Percentiles rank a stretch among this genome's conserved stretches.
phyloP scores from a whole-genome alignment of 805 yeast species.

The Monosporozyma yasuniensis region DNA sequence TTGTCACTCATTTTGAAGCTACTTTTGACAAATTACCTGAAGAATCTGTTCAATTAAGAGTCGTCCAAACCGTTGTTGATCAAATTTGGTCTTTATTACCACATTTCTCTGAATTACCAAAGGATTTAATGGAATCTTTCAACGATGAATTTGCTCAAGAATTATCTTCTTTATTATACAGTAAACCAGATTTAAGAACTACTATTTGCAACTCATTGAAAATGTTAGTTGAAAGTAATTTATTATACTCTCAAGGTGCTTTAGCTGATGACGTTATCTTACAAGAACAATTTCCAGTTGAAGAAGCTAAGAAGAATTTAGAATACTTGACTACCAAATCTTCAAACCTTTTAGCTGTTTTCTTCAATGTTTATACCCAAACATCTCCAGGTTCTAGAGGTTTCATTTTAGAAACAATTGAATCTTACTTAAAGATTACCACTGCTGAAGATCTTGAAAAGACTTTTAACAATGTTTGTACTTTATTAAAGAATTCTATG shows the following conservation, averaged over 20 bases:
- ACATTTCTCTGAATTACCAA: conserved; percentile 78
- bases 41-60: conserved; percentile 61
- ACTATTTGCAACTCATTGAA: conserved; percentile 77
- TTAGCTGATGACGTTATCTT: conserved; percentile 46
- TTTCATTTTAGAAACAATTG: conserved; percentile 78
- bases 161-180: conserved; percentile 65
- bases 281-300: conserved; percentile 51
- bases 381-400: conserved; percentile 79
- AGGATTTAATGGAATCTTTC: conserved; percentile 57
- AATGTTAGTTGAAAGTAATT: conserved; percentile 66
- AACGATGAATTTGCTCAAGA: conserved; percentile 69
- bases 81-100: conserved; percentile 92
- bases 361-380: conserved; percentile 88
- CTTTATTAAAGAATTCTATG: conserved; percentile 63
- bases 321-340: conserved; percentile 58
- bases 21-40: conserved; percentile 38
- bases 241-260: conserved; percentile 47
- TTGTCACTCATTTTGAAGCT: conserved; percentile 44
- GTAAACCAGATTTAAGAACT: conserved; percentile 65
- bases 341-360: conserved; percentile 70
- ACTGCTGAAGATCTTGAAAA: conserved; percentile 54
- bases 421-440: conserved; percentile 65
- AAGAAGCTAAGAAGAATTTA: conserved; percentile 47
- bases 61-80: conserved; percentile 76
- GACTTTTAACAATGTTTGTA: conserved; percentile 82